Evolutionary conservation across 306 rosid species (phyloP), one percentile per base, ranked within the genome.

Genomic region (Dryas alaskensis): DNA sequence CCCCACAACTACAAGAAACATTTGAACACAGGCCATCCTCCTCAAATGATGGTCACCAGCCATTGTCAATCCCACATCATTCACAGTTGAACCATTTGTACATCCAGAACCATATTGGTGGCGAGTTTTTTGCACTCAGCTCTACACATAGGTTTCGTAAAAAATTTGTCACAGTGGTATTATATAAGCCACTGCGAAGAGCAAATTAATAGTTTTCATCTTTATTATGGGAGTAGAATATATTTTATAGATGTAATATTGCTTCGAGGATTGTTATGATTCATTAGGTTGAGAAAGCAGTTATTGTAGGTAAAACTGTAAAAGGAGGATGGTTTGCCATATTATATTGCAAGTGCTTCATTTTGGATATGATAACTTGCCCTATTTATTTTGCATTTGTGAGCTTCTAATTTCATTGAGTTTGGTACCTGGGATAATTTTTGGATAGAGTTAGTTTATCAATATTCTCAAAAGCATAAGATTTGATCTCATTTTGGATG

Each of bases 81-180:
- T 66, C 88, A 55, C 86, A 89, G 45, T 54, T 94, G 63, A 89
- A 91, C 76, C 98, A 91, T 86, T 85, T 94, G 69, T 92, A 88
- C 81, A 80, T 83, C 37, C 84, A 75, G 76, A 83, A 73, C 82
- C 78, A 84, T 40, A 84, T 69, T 37, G 86, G 70, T 7, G 85
- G 78, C 40, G 83, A 81, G 80, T 83, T 57, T 83, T 82, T 78
- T 22, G 87, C 83, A 44, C 86, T 94, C 64, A 83, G 92, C 72
- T 87, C 97, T 45, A 89, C 92, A 25, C 70, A 73, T 37, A 81
- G 81, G 85, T 84, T 89, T 70, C 84, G 81, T 65, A 72, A 82
- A 71, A 94, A 91, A 69, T 81, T 81, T 79, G 83, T 89, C 16
- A 87, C 88, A 25, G 62, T 76, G 61, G 66, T 85, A 37, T 53